A percentile compares a stretch with the other conserved stretches of the same genome.
Conservation (phyloP, 805 yeast genomes). For the Suhomyces sp. region DNA sequence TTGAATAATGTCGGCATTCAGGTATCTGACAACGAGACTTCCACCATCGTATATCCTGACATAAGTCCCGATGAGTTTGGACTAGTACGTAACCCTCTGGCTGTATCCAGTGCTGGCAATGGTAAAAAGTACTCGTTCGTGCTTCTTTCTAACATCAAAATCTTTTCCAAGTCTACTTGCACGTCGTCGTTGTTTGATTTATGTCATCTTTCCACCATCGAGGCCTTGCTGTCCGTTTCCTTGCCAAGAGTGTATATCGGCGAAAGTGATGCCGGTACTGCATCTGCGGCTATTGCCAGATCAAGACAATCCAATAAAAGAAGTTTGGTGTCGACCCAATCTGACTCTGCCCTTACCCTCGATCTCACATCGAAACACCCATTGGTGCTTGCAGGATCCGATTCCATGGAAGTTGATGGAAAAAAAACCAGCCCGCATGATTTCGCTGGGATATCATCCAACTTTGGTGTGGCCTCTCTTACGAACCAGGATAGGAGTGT, state of each 20-base stretch:
- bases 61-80: conserved; percentile 15
- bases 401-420: conserved; percentile 2
- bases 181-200: conserved; percentile 65
- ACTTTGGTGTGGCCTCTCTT: conserved; percentile 57
- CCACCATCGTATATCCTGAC: conserved; percentile 25
- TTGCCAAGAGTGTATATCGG: conserved; percentile 59
- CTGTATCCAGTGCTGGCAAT: neutral
- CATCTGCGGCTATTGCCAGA: conserved; percentile 50
- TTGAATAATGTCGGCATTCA: conserved; percentile 14
- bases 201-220: conserved; percentile 64
- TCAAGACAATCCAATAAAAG: conserved; percentile 37
- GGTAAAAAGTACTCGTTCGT: conserved; percentile 40
- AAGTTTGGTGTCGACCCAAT: conserved; percentile 47
- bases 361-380: conserved; percentile 43
- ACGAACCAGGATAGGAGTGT: conserved; percentile 32
- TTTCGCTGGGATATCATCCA: conserved; percentile 44
- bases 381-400: conserved; percentile 29
- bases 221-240: conserved; percentile 56
- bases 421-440: conserved; percentile 7
- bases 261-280: conserved; percentile 47
- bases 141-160: conserved; percentile 69
- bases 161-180: conserved; percentile 70
- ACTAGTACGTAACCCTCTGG: conserved; percentile 9
- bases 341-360: conserved; percentile 44
- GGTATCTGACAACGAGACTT: conserved; percentile 14